A percentile compares a stretch with the other conserved stretches of the same genome.
These are phyloP conservation scores for Trichosporon sp. DNA, from an alignment of 1,284 basidiomycete species.

Conservation along the genomic window DNA sequence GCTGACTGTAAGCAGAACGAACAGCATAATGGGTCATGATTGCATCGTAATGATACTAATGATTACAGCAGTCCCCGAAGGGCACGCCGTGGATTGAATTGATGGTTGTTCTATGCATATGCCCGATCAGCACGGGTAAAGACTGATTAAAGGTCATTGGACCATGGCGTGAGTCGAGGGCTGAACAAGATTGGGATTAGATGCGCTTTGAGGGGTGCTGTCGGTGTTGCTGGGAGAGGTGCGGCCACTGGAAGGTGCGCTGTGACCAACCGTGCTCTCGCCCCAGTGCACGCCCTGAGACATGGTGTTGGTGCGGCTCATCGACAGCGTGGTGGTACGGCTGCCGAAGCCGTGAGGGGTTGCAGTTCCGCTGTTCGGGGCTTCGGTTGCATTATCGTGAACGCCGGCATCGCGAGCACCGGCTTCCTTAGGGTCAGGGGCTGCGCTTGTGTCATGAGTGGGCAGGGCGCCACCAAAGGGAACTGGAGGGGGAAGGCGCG, in stretches of 20 bases:
- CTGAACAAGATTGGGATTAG: background rate
- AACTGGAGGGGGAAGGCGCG: slow-evolving; percentile 28
- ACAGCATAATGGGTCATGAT: background rate
- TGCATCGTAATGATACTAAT: background rate
- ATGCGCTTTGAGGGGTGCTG: background rate
- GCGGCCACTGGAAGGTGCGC: slow-evolving; percentile 2
- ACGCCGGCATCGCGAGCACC: background rate
- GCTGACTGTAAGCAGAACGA: background rate
- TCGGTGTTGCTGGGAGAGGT: background rate
- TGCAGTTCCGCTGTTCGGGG: background rate
- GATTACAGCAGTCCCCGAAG: background rate
- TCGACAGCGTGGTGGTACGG: background rate
- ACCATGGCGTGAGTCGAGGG: background rate
- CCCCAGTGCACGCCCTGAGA: slow-evolving; percentile 7
- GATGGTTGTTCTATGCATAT: slow-evolving; percentile 1
- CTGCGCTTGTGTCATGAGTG: background rate
- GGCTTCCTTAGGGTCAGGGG: slow-evolving; percentile 4
- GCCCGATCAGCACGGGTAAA: background rate
- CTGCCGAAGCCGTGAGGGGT: background rate
- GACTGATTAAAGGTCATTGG: background rate
- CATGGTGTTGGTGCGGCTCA: background rate
- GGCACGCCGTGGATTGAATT: background rate
- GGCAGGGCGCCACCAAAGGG: slow-evolving; percentile 17
- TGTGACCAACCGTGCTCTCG: background rate
- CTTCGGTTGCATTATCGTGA: background rate